Evolutionary conservation across 106 monocot genomes (phyloP).

Genomic region (Dioscorea zingiberensis): DNA sequence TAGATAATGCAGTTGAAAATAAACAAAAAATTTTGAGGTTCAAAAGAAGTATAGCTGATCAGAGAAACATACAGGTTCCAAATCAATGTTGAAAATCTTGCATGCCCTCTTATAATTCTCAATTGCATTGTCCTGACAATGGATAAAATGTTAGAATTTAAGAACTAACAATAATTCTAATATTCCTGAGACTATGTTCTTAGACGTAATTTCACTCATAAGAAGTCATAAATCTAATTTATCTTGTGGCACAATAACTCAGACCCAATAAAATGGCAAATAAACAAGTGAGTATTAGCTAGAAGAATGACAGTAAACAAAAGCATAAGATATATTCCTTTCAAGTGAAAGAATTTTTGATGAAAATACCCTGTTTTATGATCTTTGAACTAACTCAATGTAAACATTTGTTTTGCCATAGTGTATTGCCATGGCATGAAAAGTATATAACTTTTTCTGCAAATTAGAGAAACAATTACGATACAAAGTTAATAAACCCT

Average conservation of each 20-base stretch:
- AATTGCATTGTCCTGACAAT: conserved; percentile 63
- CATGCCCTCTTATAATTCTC: conserved; percentile 79
- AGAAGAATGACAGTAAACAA: neutral
- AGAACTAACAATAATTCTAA: neutral
- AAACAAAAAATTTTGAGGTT: neutral
- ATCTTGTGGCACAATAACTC: no score
- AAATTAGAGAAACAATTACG: no score
- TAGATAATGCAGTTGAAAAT: conserved; percentile 10
- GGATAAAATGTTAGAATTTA: conserved; percentile 8
- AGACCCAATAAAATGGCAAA: neutral
- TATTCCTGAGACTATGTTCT: neutral
- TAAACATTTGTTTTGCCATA: no score
- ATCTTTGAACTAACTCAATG: no score
- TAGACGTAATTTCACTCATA: neutral
- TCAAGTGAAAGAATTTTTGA: neutral
- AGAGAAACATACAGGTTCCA: conserved; percentile 54
- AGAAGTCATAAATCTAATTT: neutral
- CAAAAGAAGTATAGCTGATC: neutral
- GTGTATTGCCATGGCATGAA: no score
- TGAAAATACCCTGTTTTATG: no score
- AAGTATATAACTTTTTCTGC: no score
- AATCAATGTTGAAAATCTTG: conserved; percentile 79
- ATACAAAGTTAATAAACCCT: no score
- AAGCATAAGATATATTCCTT: neutral
- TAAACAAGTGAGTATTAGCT: neutral